Percentiles rank a stretch among this genome's conserved stretches.
These are phyloP conservation scores for Tetracentron sinense DNA, from an alignment of 164 flowering plant genomes.

Conservation along the genomic window DNA sequence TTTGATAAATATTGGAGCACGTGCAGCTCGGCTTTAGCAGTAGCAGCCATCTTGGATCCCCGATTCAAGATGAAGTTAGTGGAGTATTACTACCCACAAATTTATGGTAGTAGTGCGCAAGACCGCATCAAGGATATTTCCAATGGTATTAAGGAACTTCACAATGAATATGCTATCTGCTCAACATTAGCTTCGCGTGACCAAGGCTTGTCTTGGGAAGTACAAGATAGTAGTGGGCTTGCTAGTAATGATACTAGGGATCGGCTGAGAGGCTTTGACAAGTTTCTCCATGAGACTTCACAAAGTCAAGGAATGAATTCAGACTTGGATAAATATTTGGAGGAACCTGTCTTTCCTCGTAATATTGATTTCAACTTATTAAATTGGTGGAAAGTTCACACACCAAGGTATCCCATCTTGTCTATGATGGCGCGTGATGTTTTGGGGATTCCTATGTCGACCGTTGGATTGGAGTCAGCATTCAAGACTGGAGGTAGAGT, in stretches of 20 bases:
- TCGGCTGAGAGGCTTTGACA: constrained; percentile 58
- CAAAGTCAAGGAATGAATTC: constrained; percentile 40
- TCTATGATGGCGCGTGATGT: constrained; percentile 23
- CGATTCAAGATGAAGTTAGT: constrained; percentile 51
- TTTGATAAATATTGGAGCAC: constrained; percentile 63
- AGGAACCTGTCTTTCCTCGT: no score
- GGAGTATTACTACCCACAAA: constrained; percentile 61
- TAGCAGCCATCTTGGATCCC: constrained; percentile 66
- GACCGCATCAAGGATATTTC: constrained; percentile 51
- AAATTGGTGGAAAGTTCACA: no score
- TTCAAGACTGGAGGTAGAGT: constrained; percentile 43
- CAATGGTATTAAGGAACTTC: constrained; percentile 49
- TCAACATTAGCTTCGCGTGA: constrained; percentile 29
- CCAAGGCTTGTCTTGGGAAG: constrained; percentile 31
- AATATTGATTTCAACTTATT: constrained; percentile 57
- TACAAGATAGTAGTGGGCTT: constrained; percentile 11
- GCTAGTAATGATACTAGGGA: constrained; percentile 36
- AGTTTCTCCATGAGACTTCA: constrained; percentile 57
- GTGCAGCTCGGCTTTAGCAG: constrained; percentile 53
- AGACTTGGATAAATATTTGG: constrained; percentile 69
- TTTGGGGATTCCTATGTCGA: constrained; percentile 60
- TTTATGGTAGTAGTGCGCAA: constrained; percentile 43
- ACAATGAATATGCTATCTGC: constrained; percentile 42
- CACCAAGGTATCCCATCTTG: no score
- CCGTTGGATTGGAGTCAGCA: constrained; percentile 36